Conservation (phyloP, 352 stramenopile species). For the Elongisporangium anandrum region DNA sequence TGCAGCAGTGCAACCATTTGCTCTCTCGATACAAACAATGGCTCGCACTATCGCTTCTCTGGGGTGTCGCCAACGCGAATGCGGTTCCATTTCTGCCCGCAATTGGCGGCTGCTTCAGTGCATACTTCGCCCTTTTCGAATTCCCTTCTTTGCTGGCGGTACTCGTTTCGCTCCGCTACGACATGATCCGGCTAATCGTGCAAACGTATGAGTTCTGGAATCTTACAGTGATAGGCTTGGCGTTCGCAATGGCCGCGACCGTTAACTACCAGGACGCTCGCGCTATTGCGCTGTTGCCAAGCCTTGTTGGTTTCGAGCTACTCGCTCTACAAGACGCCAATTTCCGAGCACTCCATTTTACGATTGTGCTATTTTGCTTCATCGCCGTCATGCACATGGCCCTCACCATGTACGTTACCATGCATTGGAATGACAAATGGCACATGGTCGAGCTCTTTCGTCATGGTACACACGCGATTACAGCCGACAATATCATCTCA, state of each 20-base stretch:
- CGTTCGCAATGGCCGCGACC: neutral
- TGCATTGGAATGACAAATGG: neutral
- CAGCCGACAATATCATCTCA: neutral
- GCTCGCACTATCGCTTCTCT: neutral
- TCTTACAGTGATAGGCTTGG: neutral
- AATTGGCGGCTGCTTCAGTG: neutral
- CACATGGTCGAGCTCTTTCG: neutral
- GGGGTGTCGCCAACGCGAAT: neutral
- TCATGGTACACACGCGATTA: neutral
- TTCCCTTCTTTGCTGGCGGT: neutral
- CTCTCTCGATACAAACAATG: neutral
- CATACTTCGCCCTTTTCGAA: neutral
- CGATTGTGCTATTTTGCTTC: neutral
- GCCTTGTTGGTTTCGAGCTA: too few species aligned
- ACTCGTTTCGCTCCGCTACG: neutral
- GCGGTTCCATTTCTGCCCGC: neutral
- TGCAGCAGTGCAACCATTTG: neutral
- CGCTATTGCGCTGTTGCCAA: neutral
- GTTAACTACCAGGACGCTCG: neutral
- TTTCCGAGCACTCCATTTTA: neutral
- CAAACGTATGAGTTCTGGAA: neutral
- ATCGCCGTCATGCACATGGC: neutral
- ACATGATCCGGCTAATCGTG: neutral
- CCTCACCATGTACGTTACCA: neutral
- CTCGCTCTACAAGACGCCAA: neutral